phyloP scores from a whole-genome alignment of 805 yeast species.

The Spathaspora passalidarum region DNA sequence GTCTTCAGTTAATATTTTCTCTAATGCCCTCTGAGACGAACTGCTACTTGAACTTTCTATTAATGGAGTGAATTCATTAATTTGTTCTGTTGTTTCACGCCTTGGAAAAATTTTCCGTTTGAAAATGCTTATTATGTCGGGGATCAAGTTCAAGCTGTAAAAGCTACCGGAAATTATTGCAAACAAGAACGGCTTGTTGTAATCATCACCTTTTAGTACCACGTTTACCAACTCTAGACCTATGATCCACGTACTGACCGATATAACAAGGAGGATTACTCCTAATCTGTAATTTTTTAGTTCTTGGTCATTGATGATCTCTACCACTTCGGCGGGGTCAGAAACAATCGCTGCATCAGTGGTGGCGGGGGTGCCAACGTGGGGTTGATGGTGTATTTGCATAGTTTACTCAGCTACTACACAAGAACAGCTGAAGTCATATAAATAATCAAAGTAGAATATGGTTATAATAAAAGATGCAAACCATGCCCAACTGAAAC shows the following conservation, averaged over 20 bases:
- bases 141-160: slow-evolving; percentile 44
- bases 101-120: background rate
- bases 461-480: background rate
- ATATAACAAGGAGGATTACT: slow-evolving; percentile 35
- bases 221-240: slow-evolving; percentile 49
- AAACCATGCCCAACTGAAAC: background rate
- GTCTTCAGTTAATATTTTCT: slow-evolving; percentile 6
- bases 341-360: slow-evolving; percentile 1
- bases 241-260: slow-evolving; percentile 46
- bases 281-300: slow-evolving; percentile 44
- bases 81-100: too few species aligned
- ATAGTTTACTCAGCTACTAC: background rate
- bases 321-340: slow-evolving; percentile 25
- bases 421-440: background rate
- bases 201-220: slow-evolving; percentile 47
- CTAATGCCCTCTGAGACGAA: slow-evolving; percentile 5
- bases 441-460: background rate
- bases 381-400: background rate
- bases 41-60: background rate
- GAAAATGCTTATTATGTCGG: slow-evolving; percentile 21
- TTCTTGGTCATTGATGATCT: slow-evolving; percentile 40
- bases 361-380: background rate
- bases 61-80: slow-evolving; percentile 1
- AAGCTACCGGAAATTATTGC: slow-evolving; percentile 48
- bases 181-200: slow-evolving; percentile 47